phyloP scores from a whole-genome alignment of 345 rosid species.

The Salix viminalis region DNA sequence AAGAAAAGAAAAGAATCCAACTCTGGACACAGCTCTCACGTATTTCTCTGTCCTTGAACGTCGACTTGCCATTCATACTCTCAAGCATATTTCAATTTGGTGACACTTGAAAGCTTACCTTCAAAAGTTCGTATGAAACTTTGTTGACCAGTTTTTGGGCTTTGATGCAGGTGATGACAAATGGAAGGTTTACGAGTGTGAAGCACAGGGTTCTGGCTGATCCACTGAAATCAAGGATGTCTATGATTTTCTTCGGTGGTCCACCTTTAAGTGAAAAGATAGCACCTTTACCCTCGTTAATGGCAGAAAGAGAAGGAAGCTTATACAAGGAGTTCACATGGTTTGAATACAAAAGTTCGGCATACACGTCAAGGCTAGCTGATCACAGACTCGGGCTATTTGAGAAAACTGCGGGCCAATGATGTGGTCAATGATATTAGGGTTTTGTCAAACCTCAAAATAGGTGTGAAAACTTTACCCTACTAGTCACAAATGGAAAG shows the following conservation, averaged over 20 bases:
- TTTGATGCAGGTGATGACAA: slow-evolving; percentile 68
- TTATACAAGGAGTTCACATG: slow-evolving; percentile 83
- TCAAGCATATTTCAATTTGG: too few species aligned
- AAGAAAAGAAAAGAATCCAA: background rate
- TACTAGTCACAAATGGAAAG: slow-evolving; percentile 30
- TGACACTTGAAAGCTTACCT: too few species aligned
- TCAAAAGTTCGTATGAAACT: background rate
- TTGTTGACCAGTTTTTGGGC: background rate
- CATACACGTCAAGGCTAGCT: slow-evolving; percentile 68
- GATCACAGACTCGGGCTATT: slow-evolving; percentile 70
- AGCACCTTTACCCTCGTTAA: slow-evolving; percentile 46
- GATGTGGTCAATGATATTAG: slow-evolving; percentile 10
- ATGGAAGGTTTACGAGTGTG: slow-evolving; percentile 83
- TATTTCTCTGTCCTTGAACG: too few species aligned
- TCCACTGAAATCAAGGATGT: slow-evolving; percentile 55
- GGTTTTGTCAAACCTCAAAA: slow-evolving; percentile 13
- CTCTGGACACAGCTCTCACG: background rate
- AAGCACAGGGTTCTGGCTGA: slow-evolving; percentile 80
- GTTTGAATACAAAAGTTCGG: slow-evolving; percentile 72
- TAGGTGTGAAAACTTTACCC: slow-evolving; percentile 21
- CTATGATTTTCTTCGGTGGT: slow-evolving; percentile 88
- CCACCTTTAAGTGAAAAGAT: slow-evolving; percentile 63
- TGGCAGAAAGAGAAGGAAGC: slow-evolving; percentile 54
- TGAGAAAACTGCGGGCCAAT: slow-evolving; percentile 33
- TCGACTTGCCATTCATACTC: too few species aligned